Conservation (phyloP, 1,284 basidiomycete genomes). For the Apiotrichum porosum region DNA sequence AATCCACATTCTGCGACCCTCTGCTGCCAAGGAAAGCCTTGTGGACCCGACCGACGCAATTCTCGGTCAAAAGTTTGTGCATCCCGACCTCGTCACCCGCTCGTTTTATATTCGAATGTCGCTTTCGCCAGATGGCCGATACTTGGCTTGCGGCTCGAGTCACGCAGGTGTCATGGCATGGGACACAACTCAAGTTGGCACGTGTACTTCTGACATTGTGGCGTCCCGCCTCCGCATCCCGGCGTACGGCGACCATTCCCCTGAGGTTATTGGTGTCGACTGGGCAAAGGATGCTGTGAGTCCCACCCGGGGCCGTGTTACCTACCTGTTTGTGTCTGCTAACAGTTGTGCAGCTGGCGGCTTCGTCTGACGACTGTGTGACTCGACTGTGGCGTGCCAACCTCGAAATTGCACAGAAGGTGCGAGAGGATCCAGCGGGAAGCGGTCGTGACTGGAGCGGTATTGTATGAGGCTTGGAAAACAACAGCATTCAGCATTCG, state of each 20-base stretch:
- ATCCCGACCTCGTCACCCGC: slow-evolving; percentile 34
- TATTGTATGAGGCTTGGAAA: too few relatives aligned
- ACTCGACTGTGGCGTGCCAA: slow-evolving; percentile 43
- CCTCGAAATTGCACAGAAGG: slow-evolving; percentile 14
- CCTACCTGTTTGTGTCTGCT: neutral
- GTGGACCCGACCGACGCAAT: slow-evolving; percentile 16
- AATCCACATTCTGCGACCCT: slow-evolving; percentile 38
- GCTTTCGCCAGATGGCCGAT: slow-evolving; percentile 39
- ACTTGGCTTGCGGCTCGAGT: slow-evolving; percentile 38
- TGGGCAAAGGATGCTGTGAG: slow-evolving; percentile 47
- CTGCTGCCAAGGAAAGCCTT: slow-evolving; percentile 9
- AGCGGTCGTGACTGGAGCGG: too few relatives aligned
- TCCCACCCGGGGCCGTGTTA: neutral
- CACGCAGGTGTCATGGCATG: slow-evolving; percentile 44
- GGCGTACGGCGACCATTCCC: neutral
- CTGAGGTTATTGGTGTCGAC: slow-evolving; percentile 43
- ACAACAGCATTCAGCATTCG: neutral
- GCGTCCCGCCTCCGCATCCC: neutral
- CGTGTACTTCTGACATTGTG: neutral
- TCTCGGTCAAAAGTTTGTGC: slow-evolving; percentile 32
- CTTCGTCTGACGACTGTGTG: slow-evolving; percentile 39
- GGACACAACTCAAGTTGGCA: slow-evolving; percentile 20
- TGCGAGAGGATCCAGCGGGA: neutral
- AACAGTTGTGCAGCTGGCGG: slow-evolving; percentile 39
- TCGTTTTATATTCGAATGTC: slow-evolving; percentile 44